A percentile compares a stretch with the other conserved stretches of the same genome.
Conservation (phyloP, 345 rosid species). For the Pugionium dolabratum region DNA sequence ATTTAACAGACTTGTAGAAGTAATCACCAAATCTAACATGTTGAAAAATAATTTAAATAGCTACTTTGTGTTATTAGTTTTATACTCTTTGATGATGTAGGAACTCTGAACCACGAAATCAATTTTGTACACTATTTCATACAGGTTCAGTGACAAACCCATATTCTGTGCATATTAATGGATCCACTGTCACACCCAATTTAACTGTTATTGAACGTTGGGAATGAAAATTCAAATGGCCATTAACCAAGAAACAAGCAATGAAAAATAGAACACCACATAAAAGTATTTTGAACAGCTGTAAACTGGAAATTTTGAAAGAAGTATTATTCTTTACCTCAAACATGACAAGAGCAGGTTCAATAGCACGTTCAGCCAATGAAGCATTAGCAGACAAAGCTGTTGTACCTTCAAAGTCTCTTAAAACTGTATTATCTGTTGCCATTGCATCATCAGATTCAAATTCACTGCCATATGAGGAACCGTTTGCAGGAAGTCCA, state of each 20-base stretch:
- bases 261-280: neutral
- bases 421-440: slow-evolving; percentile 47
- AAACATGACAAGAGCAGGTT: slow-evolving; percentile 93
- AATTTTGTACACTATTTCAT: slow-evolving; percentile 7
- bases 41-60: slow-evolving; percentile 12
- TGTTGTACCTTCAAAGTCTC: slow-evolving; percentile 51
- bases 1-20: slow-evolving; percentile 1
- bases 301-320: slow-evolving; percentile 21
- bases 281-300: slow-evolving; percentile 1
- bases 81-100: slow-evolving; percentile 13
- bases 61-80: neutral
- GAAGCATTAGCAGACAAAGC: slow-evolving; percentile 65
- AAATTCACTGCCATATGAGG: slow-evolving; percentile 47
- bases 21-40: slow-evolving; percentile 27
- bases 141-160: slow-evolving; percentile 17
- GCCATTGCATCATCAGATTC: slow-evolving; percentile 52
- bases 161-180: slow-evolving; percentile 20
- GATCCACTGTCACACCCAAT: slow-evolving; percentile 3
- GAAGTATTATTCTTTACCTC: slow-evolving; percentile 57
- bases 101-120: slow-evolving; percentile 16
- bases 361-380: slow-evolving; percentile 76
- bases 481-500: slow-evolving; percentile 49
- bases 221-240: no score
- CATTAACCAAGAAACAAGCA: no score
- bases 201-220: no score